Base-by-base conservation (phyloP, 1,284 basidiomycete species). In the Porodaedalea pini region DNA sequence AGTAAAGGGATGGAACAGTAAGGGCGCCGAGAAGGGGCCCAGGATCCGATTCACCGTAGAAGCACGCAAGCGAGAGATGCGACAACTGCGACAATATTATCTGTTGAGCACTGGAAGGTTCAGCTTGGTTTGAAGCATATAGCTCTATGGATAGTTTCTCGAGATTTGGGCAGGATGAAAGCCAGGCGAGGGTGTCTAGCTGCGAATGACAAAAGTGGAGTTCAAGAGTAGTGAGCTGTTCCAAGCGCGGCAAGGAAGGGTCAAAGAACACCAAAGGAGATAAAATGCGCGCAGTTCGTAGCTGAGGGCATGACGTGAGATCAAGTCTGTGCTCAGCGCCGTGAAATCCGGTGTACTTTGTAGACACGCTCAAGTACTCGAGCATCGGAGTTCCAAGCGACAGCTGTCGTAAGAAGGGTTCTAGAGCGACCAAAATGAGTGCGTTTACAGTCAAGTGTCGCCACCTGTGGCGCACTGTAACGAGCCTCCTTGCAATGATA, bases 21-120 rank as follows among this genome's bases (percentile, higher is more conserved):
- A 58, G 50, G n/a, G 31, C 31, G 29, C 47, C 50, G 23, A 58
- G 50, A 21, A 52, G 50, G 2, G 25, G n/a, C 27, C 25, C 34
- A 15, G 56, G 41, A 10, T 47, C 31, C 8, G 51, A 36, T 7
- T 52, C 51, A 25, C 41, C 56, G 21, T 52, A 52, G 25, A 47
- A 58, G 13, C 50, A 58, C 2, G 40, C n/a, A 15, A 58, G 15
- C 13, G 17, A 40, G 23, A 40, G 19, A 15, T 40, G 5, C 15
- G 21, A 19, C 3, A 39, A 36, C 23, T 15, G 51, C 2, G 21
- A 3, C 7, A 52, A 27, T 27, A 25, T 13, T 21, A 43, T 31
- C 21, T n/a, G n/a, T 15, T 21, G 17, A 51, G 47, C 29, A 4
- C 13, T 11, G 3, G 17, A 19, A 19, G 37, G 31, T 36, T 36